phyloP scores from a whole-genome alignment of 495 filamentous ascomycete genomes.

The Aspergillus diversus region DNA sequence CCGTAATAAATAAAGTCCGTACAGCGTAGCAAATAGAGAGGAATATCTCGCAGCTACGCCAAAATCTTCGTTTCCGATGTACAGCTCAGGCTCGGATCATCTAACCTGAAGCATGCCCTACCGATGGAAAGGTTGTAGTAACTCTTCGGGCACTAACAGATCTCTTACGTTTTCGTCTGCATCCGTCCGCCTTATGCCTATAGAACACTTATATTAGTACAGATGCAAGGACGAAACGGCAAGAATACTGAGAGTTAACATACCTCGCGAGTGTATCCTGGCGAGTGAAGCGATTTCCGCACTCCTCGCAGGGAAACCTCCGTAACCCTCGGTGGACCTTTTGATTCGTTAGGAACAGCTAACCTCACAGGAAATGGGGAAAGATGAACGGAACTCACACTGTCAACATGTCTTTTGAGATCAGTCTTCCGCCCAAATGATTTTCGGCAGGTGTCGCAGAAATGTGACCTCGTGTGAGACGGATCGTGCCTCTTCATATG shows the following conservation, averaged over 20 bases:
- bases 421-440: conserved; percentile 72
- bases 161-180: conserved; percentile 13
- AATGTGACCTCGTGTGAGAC: conserved; percentile 66
- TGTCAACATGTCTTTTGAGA: conserved; percentile 78
- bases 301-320: conserved; percentile 71
- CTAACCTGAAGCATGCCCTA: not conserved
- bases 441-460: conserved; percentile 62
- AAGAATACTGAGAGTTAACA: conserved; percentile 21
- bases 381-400: conserved; percentile 52
- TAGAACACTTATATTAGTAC: conserved; percentile 9
- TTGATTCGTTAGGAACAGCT: conserved; percentile 21
- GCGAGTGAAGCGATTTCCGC: conserved; percentile 73
- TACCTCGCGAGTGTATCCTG: conserved; percentile 84
- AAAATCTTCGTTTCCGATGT: not conserved
- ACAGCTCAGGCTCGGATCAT: not conserved
- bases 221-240: not conserved
- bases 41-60: no score
- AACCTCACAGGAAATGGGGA: not conserved
- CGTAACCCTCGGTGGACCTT: conserved; percentile 74
- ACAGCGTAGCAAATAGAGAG: no score
- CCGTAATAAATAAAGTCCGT: no score
- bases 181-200: conserved; percentile 28
- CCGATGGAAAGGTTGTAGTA: not conserved
- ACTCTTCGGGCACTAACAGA: conserved; percentile 1
- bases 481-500: conserved; percentile 92